Percentiles rank a stretch among this genome's conserved stretches.
These are phyloP conservation scores for Phalaenopsis equestris DNA, from an alignment of 106 monocot species.

Conservation along the genomic window DNA sequence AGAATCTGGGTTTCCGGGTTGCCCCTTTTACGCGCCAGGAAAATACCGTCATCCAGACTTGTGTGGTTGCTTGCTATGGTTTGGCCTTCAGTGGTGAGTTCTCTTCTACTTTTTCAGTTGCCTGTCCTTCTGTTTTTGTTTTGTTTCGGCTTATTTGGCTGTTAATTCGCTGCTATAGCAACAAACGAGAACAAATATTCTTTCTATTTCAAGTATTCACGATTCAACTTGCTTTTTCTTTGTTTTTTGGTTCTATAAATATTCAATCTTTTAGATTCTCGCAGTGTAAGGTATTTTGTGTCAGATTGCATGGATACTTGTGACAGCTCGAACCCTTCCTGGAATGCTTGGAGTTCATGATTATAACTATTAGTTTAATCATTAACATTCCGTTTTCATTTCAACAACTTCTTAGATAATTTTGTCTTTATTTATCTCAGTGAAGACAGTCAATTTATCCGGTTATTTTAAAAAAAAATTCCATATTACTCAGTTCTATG, in stretches of 20 bases:
- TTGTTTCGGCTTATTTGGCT: neutral
- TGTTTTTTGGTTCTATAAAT: neutral
- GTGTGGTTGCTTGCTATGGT: slow-evolving; percentile 96
- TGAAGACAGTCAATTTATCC: neutral
- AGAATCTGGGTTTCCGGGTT: slow-evolving; percentile 41
- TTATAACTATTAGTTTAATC: neutral
- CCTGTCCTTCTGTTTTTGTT: neutral
- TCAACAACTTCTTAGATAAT: neutral
- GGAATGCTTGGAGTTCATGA: neutral
- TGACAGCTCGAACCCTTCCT: neutral
- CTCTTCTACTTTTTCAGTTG: neutral
- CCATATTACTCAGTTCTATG: neutral
- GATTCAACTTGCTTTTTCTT: neutral
- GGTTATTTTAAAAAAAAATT: neutral
- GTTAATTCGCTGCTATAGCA: neutral
- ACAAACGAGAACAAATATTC: neutral
- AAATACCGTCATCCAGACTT: slow-evolving; percentile 96
- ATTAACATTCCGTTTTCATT: neutral
- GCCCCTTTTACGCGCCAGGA: slow-evolving; percentile 81
- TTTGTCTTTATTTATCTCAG: neutral
- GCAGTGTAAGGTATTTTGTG: neutral
- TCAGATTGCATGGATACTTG: neutral
- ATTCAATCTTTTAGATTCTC: neutral
- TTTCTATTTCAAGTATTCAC: neutral
- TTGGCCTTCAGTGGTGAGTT: slow-evolving; percentile 77